Conservation (phyloP, 805 yeast genomes). For the Saccharomycopsis oosterbeekiorum region DNA sequence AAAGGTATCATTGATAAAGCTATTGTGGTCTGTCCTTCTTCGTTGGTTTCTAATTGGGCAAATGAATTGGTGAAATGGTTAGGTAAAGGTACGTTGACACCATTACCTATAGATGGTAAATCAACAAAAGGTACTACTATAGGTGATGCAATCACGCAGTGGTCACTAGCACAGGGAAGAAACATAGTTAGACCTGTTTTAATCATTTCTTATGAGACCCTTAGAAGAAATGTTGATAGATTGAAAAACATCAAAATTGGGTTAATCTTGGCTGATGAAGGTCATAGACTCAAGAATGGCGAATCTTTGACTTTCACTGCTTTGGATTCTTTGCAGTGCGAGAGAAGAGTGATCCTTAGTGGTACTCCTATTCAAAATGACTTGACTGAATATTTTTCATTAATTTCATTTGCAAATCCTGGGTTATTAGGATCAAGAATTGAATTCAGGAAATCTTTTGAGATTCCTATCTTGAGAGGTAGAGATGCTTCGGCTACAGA, state of each 20-base stretch:
- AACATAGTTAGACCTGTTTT: constrained; percentile 86
- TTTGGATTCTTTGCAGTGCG: constrained; percentile 70
- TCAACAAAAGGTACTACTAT: constrained; percentile 62
- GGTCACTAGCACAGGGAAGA: constrained; percentile 87
- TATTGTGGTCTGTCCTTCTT: constrained; percentile 90
- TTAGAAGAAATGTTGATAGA: constrained; percentile 73
- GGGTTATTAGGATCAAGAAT: constrained; percentile 76
- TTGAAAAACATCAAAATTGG: constrained; percentile 76
- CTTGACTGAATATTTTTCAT: constrained; percentile 83
- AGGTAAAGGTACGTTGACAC: constrained; percentile 82
- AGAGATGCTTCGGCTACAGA: constrained; percentile 88
- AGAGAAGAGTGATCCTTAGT: constrained; percentile 81
- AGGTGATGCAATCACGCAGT: constrained; percentile 54
- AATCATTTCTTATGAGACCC: constrained; percentile 88
- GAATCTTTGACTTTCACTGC: constrained; percentile 89
- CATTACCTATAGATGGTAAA: constrained; percentile 90
- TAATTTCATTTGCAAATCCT: constrained; percentile 88
- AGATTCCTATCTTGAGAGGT: constrained; percentile 67
- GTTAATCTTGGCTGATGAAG: constrained; percentile 76
- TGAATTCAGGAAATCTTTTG: constrained; percentile 81
- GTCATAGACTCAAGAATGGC: constrained; percentile 77
- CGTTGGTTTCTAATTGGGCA: constrained; percentile 93
- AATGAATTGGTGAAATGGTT: constrained; percentile 92
- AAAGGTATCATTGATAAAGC: constrained; percentile 78
- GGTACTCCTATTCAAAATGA: constrained; percentile 98